A percentile compares a stretch with the other conserved stretches of the same genome.
Conservation (phyloP, 176 grass and related monocot genomes). For the Thinopyrum elongatum region DNA sequence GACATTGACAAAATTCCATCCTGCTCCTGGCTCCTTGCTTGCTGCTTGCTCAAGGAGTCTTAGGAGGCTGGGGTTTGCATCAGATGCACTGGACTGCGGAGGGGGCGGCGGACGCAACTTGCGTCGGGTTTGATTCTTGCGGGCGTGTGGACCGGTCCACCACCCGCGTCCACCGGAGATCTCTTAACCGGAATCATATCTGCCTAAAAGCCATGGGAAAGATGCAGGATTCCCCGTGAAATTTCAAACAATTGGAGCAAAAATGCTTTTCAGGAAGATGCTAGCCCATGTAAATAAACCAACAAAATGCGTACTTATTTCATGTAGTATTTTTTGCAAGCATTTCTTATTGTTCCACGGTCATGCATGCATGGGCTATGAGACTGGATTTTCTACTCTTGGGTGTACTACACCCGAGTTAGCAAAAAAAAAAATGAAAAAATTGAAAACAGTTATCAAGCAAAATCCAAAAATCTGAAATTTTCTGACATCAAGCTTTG, state of each 20-base stretch:
- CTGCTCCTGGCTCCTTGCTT: constrained; percentile 5
- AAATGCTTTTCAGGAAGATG: constrained; percentile 25
- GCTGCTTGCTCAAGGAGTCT: constrained; percentile 20
- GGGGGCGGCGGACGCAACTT: constrained; percentile 26
- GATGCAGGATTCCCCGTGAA: constrained; percentile 47
- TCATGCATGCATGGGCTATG: too few relatives aligned
- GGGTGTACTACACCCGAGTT: too few relatives aligned
- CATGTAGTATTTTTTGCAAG: not conserved
- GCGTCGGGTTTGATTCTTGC: constrained; percentile 23
- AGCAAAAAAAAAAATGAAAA: too few relatives aligned
- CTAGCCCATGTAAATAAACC: not conserved
- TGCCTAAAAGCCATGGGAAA: constrained; percentile 17
- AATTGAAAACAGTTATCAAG: too few relatives aligned
- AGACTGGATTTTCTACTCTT: too few relatives aligned
- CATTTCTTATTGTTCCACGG: not conserved
- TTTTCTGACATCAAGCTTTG: too few relatives aligned
- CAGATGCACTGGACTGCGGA: not conserved
- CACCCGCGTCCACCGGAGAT: constrained; percentile 16
- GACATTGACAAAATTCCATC: constrained; percentile 24
- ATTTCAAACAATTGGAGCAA: constrained; percentile 33
- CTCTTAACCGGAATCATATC: constrained; percentile 44
- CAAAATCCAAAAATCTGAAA: too few relatives aligned
- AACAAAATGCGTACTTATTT: not conserved
- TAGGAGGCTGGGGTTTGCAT: constrained; percentile 8
- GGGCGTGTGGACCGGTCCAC: not conserved